These are phyloP conservation scores for Lactarius vividus DNA, from an alignment of 768 basidiomycete species.

Conservation along the genomic window DNA sequence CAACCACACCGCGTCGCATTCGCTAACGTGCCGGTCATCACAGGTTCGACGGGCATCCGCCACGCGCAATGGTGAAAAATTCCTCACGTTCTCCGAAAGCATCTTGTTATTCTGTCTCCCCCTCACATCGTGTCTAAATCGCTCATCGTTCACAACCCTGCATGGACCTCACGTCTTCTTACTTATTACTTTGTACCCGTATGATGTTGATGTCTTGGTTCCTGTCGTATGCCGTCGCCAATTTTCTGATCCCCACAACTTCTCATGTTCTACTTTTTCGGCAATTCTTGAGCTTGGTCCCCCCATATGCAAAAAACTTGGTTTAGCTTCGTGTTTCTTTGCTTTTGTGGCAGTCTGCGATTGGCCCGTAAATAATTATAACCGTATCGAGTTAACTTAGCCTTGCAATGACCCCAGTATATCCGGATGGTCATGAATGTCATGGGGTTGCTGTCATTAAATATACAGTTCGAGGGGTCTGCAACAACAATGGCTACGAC, in stretches of 20 bases:
- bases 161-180: conserved; percentile 15
- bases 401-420: neutral
- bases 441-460: no score
- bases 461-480: neutral
- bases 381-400: neutral
- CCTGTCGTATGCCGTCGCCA: conserved; percentile 13
- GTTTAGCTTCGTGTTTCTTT: conserved; percentile 8
- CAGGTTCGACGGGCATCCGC: conserved; percentile 25
- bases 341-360: neutral
- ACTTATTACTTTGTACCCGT: conserved; percentile 23
- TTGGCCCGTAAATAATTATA: conserved; percentile 7
- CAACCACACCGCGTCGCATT: conserved; percentile 10
- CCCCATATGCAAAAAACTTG: conserved; percentile 15
- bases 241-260: neutral
- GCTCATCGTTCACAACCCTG: conserved; percentile 13
- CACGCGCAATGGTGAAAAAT: conserved; percentile 24
- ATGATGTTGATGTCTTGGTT: conserved; percentile 11
- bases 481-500: neutral
- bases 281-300: conserved; percentile 5
- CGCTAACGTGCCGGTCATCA: conserved; percentile 12
- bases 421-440: neutral
- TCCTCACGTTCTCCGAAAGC: neutral
- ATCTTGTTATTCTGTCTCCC: neutral
- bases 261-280: neutral
- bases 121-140: conserved; percentile 14